Evolutionary conservation across 345 rosid genomes (phyloP), one percentile per base, ranked within the genome.

Genomic region (Litchi chinensis): DNA sequence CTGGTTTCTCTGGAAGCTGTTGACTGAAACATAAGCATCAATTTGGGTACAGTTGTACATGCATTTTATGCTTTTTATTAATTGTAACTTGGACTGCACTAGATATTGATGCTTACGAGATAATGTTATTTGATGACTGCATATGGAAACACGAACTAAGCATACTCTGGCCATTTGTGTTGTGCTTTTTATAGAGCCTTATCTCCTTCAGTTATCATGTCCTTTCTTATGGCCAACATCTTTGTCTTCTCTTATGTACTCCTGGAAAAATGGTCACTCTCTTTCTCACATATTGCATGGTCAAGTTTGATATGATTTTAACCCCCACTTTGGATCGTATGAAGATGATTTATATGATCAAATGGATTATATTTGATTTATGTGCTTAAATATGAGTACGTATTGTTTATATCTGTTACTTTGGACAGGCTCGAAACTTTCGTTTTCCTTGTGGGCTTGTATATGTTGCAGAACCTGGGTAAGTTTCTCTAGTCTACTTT

Each of bases 381-480:
- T 68, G 71, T 68, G 52, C 22, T 63, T 74, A 56, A 44, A 22
- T 26, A 44, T 41, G 15, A 48, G 5, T 8, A 28, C 59, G 12
- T 48, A 70, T 52, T 57, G 72, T 81, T 80, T 65, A 74, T 72
- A 15, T 52, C 26, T 64, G 19, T 68, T 79, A 73, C 67, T 54
- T 77, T 80, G 72, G 68, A 85, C 98, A 94, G 99, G 99, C 98
- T 77, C 90, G 98, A 82, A 96, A 94, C 84, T 96, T 94, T 66
- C 83, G 93, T 69, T 93, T 94, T 85, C 91, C 90, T 22, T 94
- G 99, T 79, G 97, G 98, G 76, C 89, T 93, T 66, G 97, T 91
- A 65, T 96, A 94, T 65, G 97, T 96, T 79, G 86, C 99, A 67
- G 94, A 94, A 73, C 94, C 97, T 72, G 99, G 99, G 99, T 94